Conservation (phyloP, 2,329 filamentous ascomycete species). For the Truncatella angustata region DNA sequence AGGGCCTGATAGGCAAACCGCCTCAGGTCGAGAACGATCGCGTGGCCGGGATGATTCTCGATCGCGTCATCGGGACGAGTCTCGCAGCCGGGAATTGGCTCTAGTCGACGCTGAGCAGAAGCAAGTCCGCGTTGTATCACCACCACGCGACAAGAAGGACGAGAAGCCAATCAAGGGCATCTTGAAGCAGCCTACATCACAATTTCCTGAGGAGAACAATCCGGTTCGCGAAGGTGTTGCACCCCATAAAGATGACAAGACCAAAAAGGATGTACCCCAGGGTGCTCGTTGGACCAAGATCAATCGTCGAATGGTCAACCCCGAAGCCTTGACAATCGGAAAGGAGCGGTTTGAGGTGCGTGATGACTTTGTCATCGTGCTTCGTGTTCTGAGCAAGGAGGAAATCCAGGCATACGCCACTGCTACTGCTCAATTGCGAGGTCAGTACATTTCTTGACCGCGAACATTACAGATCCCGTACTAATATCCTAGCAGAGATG, state of each 20-base stretch:
- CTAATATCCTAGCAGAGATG: slow-evolving; percentile 30
- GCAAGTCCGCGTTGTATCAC: slow-evolving; percentile 69
- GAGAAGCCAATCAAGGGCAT: slow-evolving; percentile 78
- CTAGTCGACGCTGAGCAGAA: slow-evolving; percentile 33
- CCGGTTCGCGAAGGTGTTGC: slow-evolving; percentile 87
- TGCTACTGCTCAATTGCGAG: slow-evolving; percentile 78
- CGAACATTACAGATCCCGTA: slow-evolving; percentile 30
- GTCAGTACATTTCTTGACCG: slow-evolving; percentile 45
- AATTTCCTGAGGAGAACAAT: slow-evolving; percentile 84
- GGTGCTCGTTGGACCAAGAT: slow-evolving; percentile 94
- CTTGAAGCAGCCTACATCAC: slow-evolving; percentile 74
- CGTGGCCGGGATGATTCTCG: slow-evolving; percentile 30
- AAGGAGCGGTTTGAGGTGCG: slow-evolving; percentile 90
- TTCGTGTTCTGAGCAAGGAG: slow-evolving; percentile 81
- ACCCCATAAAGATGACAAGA: slow-evolving; percentile 84
- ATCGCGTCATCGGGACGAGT: slow-evolving; percentile 33
- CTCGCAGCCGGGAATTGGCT: slow-evolving; percentile 41
- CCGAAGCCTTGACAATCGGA: slow-evolving; percentile 79
- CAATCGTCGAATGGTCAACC: slow-evolving; percentile 82
- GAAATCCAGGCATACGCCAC: slow-evolving; percentile 87
- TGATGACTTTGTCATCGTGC: slow-evolving; percentile 90
- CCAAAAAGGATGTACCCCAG: slow-evolving; percentile 68
- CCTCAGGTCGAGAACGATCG: slow-evolving; percentile 14
- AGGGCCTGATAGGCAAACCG: slow-evolving; percentile 7
- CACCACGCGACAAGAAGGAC: slow-evolving; percentile 62